Base-by-base conservation (phyloP, 192 early-diverging fungal species). In the Dissophora globulifera region DNA sequence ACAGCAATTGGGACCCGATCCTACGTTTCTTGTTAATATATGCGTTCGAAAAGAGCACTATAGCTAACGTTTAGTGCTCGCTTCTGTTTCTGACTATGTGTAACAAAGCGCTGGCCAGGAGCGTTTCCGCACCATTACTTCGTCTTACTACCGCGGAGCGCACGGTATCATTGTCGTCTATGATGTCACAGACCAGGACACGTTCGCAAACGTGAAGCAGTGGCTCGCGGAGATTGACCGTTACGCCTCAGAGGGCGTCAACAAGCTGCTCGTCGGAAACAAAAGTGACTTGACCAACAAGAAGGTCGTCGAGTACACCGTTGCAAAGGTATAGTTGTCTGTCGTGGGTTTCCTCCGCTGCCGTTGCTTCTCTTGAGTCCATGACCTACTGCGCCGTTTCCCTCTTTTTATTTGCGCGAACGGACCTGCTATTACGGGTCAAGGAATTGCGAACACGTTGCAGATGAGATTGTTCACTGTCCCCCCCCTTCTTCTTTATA, bases 161-260 rank as follows among this genome's bases (percentile, higher is more conserved):
- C 96, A 98, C 83, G 97, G 97, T 20, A 97, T 98, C 67, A 98
- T 99, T 78, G 96, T 99, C 35, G 97, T 99, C 29, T 99, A 99
- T 79, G 97, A 99, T 82, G 95, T 98, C 32, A 98, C 96, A 8
- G 96, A 98, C 78, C 87, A 88, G 76, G 95, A 98, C 48, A 94
- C 96, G 32, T 99, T 97, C 78, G 84, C 81, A 70, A 96, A 98
- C 79, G 96, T 99, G 43, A 95, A 96, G 85, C 95, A 96, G 81
- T 99, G 97, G 97, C 83, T 99, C 60, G 93, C 96, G 79, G 97
- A 99, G 78, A 99, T 98, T 81, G 96, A 98, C 82, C 90, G 95
- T 61, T 98, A 98, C 79, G 97, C 95, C 31, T 89, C 88, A 50
- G 97, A 98, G 82, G 95, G 95, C 35, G 96, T 98, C 56, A 97